Conservation (phyloP, 306 rosid genomes). For the Pterocarpus santalinus region DNA sequence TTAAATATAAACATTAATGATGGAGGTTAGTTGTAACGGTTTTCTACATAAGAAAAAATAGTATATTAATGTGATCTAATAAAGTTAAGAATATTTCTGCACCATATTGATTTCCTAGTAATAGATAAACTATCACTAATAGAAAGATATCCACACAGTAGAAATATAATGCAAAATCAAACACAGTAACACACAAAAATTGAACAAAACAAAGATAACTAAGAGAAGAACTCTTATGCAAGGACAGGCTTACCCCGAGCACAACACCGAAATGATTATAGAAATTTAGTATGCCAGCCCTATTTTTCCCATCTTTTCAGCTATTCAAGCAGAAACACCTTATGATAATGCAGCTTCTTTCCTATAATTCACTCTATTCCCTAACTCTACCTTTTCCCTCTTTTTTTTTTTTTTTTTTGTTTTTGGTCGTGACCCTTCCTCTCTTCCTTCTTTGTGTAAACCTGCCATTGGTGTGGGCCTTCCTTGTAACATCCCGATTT, state of each 20-base stretch:
- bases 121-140: neutral
- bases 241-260: neutral
- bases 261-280: neutral
- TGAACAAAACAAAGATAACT: neutral
- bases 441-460: neutral
- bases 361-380: too few relatives aligned
- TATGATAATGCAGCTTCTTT: too few relatives aligned
- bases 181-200: neutral
- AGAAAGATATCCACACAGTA: neutral
- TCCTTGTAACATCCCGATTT: too few relatives aligned
- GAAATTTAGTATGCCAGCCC: neutral
- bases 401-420: too few relatives aligned
- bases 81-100: neutral
- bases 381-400: too few relatives aligned
- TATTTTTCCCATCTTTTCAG: neutral
- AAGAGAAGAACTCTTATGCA: neutral
- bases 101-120: neutral
- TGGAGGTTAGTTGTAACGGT: neutral
- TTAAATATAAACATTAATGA: too few relatives aligned
- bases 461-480: neutral
- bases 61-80: neutral
- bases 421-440: neutral
- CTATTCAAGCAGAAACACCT: too few relatives aligned
- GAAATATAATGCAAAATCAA: neutral
- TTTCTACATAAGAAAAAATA: too few relatives aligned